Percentiles rank a stretch among this genome's conserved stretches.
Conservation (phyloP, 805 yeast genomes). For the Grigorovia yakushimaensis region DNA sequence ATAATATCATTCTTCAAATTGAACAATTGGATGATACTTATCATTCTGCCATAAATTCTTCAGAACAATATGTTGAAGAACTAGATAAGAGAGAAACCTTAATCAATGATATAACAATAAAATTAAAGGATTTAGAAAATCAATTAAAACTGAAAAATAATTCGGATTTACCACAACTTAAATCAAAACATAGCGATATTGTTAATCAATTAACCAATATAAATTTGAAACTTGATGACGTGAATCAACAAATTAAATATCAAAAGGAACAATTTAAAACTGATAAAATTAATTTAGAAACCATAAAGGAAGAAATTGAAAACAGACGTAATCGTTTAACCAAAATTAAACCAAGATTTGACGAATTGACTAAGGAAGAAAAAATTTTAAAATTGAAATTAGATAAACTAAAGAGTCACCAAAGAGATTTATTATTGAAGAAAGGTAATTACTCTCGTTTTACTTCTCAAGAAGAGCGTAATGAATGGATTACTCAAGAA, state of each 20-base stretch:
- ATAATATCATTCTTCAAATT: constrained; percentile 47
- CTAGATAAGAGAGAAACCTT: constrained; percentile 52
- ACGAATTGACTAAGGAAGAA: constrained; percentile 34
- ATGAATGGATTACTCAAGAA: constrained; percentile 53
- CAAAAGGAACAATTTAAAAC: constrained; percentile 27
- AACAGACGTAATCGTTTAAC: constrained; percentile 32
- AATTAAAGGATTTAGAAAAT: constrained; percentile 39
- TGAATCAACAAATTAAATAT: constrained; percentile 29
- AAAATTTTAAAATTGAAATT: constrained; percentile 31
- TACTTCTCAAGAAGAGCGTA: constrained; percentile 45
- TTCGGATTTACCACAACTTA: constrained; percentile 49
- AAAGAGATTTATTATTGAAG: constrained; percentile 55
- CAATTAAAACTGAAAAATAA: constrained; percentile 38
- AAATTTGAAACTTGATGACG: constrained; percentile 37
- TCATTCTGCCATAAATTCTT: constrained; percentile 39
- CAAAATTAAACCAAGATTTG: constrained; percentile 34
- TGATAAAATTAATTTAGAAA: constrained; percentile 20
- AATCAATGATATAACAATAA: constrained; percentile 36
- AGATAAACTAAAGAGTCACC: constrained; percentile 37
- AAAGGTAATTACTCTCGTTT: constrained; percentile 62
- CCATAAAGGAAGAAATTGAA: constrained; percentile 24
- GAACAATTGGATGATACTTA: constrained; percentile 54
- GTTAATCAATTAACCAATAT: constrained; percentile 41
- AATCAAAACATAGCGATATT: constrained; percentile 40
- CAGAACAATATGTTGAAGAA: constrained; percentile 44